Percentiles rank a stretch among this genome's conserved stretches.
Conservation (phyloP, 1,284 basidiomycete genomes). For the Pholiota adiposa region DNA sequence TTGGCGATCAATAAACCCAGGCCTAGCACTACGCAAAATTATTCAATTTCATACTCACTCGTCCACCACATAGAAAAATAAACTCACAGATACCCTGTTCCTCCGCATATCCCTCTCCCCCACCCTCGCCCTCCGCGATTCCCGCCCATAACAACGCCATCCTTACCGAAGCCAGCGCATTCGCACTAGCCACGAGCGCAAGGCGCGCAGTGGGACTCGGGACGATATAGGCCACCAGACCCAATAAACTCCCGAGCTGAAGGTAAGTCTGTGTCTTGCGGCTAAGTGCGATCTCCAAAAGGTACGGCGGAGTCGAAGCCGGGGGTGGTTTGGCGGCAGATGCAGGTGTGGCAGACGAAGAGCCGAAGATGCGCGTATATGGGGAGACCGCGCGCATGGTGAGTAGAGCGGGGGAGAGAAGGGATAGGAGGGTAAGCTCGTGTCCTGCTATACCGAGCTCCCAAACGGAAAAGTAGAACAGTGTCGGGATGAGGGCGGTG, state of each 20-base stretch:
- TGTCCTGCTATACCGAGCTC: constrained; percentile 81
- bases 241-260: constrained; percentile 52
- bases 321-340: neutral
- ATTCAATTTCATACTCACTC: neutral
- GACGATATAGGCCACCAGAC: constrained; percentile 64
- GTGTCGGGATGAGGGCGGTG: constrained; percentile 80
- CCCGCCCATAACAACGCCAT: constrained; percentile 62
- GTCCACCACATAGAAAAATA: neutral
- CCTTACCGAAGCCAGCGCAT: constrained; percentile 52
- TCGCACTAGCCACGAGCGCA: constrained; percentile 60
- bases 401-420: constrained; percentile 71
- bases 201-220: constrained; percentile 61
- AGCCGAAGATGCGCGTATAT: constrained; percentile 17
- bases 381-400: constrained; percentile 37
- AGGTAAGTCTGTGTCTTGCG: constrained; percentile 27
- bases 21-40: constrained; percentile 55
- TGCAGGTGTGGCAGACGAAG: neutral
- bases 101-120: constrained; percentile 35
- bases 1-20: constrained; percentile 73
- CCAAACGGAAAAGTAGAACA: constrained; percentile 96
- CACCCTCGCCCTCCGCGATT: constrained; percentile 35
- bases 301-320: constrained; percentile 10
- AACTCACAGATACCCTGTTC: constrained; percentile 66
- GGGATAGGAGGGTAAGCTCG: constrained; percentile 70
- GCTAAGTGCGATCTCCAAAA: constrained; percentile 18